Base-by-base conservation (phyloP, 805 yeast genomes). In the Danielozyma ontarioensis region DNA sequence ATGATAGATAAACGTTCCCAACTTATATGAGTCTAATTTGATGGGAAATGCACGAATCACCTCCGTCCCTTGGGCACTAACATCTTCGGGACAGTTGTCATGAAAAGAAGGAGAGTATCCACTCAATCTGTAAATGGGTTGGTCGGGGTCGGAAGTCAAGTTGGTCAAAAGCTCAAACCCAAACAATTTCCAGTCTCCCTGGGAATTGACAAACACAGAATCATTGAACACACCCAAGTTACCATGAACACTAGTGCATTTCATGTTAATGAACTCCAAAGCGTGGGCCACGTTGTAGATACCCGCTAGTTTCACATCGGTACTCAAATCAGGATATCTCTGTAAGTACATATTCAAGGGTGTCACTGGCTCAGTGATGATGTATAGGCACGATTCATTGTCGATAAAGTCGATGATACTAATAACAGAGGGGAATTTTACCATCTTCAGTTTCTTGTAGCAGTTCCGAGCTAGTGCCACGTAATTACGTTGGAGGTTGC, bases 121-220 rank as follows among this genome's bases (percentile, higher is more conserved):
- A n/a, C 51, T 66, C 27, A 52, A 51, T 24, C 69, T 53, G 41
- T 65, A 72, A 8, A 60, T 51, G 14, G 71, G 70, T 31, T 58
- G 64, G 13, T 70, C 69, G 13, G 70, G 69, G 40, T 67, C 78
- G 4, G 72, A 62, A 7, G 45, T 61, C 27, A 72, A 51, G 34
- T 65, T 72, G 2, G 81, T 69, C 23, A 77, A 57, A 1, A 80
- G 55, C 55, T 89, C 97, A 47, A 88, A 78, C 1, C 96, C 95
- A 37, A 83, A 83, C 17, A 89, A 52, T 38, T 77, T 80, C 90
- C 95, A 86, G 49, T 83, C 94, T 11, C 96, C 95, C 19, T 68
- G 72, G 10, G 34, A 32, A 34, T 74, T 81, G 12, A 85, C 78
- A 51, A 63, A 88, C 1, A 89, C 70, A 1, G 83, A 73, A 4